A percentile compares a stretch with the other conserved stretches of the same genome.
phyloP scores from a whole-genome alignment of 306 rosid species.

The Crotalaria pallida region DNA sequence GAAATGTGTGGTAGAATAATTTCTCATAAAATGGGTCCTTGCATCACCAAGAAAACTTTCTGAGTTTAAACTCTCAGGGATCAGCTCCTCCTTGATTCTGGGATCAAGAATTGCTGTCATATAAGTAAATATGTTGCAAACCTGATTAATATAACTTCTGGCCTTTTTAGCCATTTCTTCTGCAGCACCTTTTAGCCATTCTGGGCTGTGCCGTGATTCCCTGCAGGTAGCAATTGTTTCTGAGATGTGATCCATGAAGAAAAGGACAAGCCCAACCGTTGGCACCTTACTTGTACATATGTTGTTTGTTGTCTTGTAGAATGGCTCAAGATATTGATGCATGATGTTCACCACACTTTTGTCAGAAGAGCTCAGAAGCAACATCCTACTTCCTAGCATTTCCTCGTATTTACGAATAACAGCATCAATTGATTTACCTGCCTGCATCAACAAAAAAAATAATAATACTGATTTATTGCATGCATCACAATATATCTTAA shows the following conservation, averaged over 20 bases:
- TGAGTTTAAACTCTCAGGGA: constrained; percentile 76
- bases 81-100: constrained; percentile 84
- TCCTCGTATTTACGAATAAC: constrained; percentile 71
- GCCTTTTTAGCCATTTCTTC: constrained; percentile 90
- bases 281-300: constrained; percentile 85
- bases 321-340: constrained; percentile 89
- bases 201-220: constrained; percentile 75
- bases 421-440: constrained; percentile 81
- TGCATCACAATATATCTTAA: neutral
- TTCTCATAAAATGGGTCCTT: constrained; percentile 69
- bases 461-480: neutral
- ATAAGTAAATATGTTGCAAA: constrained; percentile 79
- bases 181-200: constrained; percentile 81
- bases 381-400: constrained; percentile 58
- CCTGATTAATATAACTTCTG: constrained; percentile 58
- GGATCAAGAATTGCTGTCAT: constrained; percentile 96
- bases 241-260: constrained; percentile 97
- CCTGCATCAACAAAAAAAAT: constrained; percentile 42
- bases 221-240: constrained; percentile 72
- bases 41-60: constrained; percentile 77
- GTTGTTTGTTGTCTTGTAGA: constrained; percentile 86
- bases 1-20: constrained; percentile 66
- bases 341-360: constrained; percentile 59
- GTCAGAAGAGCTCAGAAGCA: constrained; percentile 64
- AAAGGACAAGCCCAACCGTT: constrained; percentile 81